Conservation (phyloP, 352 stramenopile species). For the Peronospora farinosa region DNA sequence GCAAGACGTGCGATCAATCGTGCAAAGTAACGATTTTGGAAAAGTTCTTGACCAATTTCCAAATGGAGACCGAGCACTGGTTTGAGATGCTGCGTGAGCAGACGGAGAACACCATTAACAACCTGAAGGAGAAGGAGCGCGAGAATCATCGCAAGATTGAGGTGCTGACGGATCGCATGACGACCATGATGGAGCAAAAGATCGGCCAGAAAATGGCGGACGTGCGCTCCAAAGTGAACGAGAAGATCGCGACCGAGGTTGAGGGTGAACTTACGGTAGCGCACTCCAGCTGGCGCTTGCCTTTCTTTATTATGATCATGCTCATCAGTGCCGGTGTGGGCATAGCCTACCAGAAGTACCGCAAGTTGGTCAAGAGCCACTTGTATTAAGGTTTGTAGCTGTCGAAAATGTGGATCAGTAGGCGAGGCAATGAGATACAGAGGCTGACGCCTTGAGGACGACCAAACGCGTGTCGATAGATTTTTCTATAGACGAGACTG, state of each 20-base stretch:
- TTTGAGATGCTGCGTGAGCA: slow-evolving; percentile 77
- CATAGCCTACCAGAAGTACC: slow-evolving; percentile 83
- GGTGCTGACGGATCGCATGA: slow-evolving; percentile 62
- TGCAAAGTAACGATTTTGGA: slow-evolving; percentile 81
- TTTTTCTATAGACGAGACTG: neutral
- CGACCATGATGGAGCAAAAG: slow-evolving; percentile 66
- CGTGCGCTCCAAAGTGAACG: slow-evolving; percentile 54
- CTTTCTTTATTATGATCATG: slow-evolving; percentile 74
- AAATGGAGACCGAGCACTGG: slow-evolving; percentile 78
- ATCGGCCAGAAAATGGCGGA: slow-evolving; percentile 60
- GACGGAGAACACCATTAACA: slow-evolving; percentile 67
- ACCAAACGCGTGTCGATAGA: neutral
- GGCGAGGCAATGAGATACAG: slow-evolving; percentile 6
- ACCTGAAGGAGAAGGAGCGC: slow-evolving; percentile 65
- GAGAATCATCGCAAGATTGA: slow-evolving; percentile 71
- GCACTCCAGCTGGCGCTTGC: slow-evolving; percentile 63
- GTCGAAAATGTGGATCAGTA: slow-evolving; percentile 20
- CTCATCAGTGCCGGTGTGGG: slow-evolving; percentile 47
- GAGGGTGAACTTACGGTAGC: slow-evolving; percentile 60
- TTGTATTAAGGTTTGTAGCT: slow-evolving; percentile 44
- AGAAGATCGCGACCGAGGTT: slow-evolving; percentile 63
- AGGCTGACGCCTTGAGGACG: neutral
- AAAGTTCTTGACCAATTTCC: slow-evolving; percentile 77
- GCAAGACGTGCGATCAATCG: slow-evolving; percentile 54
- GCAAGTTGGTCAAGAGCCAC: slow-evolving; percentile 80